Evolutionary conservation across 345 rosid genomes (phyloP), one percentile per base, ranked within the genome.

Genomic region (Hibiscus mutabilis): DNA sequence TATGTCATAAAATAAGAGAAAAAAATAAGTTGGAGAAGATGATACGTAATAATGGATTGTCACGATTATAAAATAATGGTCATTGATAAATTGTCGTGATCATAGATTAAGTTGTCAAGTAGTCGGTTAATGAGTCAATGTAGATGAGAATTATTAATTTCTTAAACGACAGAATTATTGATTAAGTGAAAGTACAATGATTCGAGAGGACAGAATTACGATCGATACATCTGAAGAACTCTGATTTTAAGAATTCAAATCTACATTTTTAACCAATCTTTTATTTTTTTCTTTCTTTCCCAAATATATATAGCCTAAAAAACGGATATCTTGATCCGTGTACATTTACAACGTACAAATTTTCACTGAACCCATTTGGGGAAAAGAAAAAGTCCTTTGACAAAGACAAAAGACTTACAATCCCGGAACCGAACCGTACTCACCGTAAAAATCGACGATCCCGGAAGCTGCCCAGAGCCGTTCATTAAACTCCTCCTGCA

Each of bases 401-500:
- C n/a, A 16, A 52, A 52, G 21, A 52, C 22, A 52, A 52, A 33
- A 15, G 55, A 21, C 42, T 76, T 66, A 84, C 70, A 82, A 78
- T 60, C 71, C 89, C 5, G 85, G 65, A 5, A 81, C 78, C 42
- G 82, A 71, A 75, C 78, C 74, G 79, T 80, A 86, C 70, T 88
- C 93, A 19, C 86, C 60, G 83, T 85, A 84, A 58, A 85, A 74
- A 75, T 92, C 93, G 72, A 49, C 75, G 61, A 77, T 76, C 9
- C 84, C 88, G 18, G 86, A 75, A 72, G 89, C 95, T 25, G 82
- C 91, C 95, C 92, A 86, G 31, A 90, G 74, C 82, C 98, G 88
- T 76, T 84, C 89, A 80, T 91, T 82, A 56, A 87, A 89, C 86
- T 87, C 96, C 9, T 85, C 92, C 79, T 82, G 94, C 89, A 89